These are phyloP conservation scores for Phaeotremella fagi DNA, from an alignment of 768 basidiomycete genomes.

Conservation along the genomic window DNA sequence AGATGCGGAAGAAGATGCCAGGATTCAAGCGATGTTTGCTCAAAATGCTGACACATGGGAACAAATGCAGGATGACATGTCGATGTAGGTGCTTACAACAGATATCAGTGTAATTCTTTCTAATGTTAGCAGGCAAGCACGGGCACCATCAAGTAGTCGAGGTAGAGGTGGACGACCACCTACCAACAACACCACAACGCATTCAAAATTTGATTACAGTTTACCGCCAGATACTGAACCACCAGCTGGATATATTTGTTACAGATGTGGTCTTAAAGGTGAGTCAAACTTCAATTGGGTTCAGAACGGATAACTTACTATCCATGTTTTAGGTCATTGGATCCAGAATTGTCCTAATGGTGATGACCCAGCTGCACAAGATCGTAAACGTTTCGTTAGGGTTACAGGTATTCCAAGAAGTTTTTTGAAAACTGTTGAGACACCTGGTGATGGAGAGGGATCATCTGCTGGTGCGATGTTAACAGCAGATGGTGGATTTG, in stretches of 20 bases:
- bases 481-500: slow-evolving; percentile 96
- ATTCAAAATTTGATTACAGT: slow-evolving; percentile 56
- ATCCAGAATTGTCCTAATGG: slow-evolving; percentile 99
- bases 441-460: slow-evolving; percentile 51
- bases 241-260: slow-evolving; percentile 95
- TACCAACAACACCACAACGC: slow-evolving; percentile 41
- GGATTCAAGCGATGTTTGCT: slow-evolving; percentile 97
- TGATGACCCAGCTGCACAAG: slow-evolving; percentile 88
- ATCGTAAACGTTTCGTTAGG: slow-evolving; percentile 89
- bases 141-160: slow-evolving; percentile 10
- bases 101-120: no score
- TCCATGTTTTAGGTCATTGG: slow-evolving; percentile 78
- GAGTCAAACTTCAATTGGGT: no score
- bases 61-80: slow-evolving; percentile 99
- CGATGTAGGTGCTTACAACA: slow-evolving; percentile 92
- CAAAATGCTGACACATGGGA: slow-evolving; percentile 93
- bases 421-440: slow-evolving; percentile 93
- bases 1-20: slow-evolving; percentile 79
- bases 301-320: neutral
- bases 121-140: slow-evolving; percentile 6
- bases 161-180: slow-evolving; percentile 24
- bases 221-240: slow-evolving; percentile 55
- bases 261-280: slow-evolving; percentile 97
- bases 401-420: slow-evolving; percentile 98
- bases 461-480: slow-evolving; percentile 86